Evolutionary conservation across 192 early-diverging fungal species (phyloP).

Genomic region (Coemansia sp.): DNA sequence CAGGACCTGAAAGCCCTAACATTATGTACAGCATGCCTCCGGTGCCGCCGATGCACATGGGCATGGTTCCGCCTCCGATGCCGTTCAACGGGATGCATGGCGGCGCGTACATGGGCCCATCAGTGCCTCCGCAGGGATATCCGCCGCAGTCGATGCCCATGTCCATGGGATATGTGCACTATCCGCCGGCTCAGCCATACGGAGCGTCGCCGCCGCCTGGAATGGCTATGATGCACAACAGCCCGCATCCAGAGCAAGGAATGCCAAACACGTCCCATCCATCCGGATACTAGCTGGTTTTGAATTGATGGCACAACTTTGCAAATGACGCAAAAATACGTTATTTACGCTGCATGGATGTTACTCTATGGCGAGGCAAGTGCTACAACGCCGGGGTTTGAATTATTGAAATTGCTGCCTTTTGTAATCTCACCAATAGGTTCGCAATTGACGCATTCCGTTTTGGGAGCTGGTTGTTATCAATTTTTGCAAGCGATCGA

Average conservation of each 20-base stretch:
- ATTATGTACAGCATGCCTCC: conserved; percentile 36
- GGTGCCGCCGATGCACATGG: conserved; percentile 40
- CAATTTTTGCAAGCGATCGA: neutral
- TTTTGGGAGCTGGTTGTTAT: neutral
- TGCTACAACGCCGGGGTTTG: neutral
- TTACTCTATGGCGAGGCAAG: too few relatives aligned
- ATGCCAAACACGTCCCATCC: conserved; percentile 19
- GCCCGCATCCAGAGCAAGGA: conserved; percentile 35
- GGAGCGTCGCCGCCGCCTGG: conserved; percentile 30
- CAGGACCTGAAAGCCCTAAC: conserved; percentile 33
- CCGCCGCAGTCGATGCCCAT: conserved; percentile 40
- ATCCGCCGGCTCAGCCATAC: conserved; percentile 32
- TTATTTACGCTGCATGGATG: neutral
- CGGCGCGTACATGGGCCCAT: conserved; percentile 40
- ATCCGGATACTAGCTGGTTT: neutral
- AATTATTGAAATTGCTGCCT: neutral
- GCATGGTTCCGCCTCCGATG: conserved; percentile 52
- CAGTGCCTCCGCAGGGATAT: conserved; percentile 38
- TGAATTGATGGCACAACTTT: neutral
- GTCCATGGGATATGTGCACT: conserved; percentile 51
- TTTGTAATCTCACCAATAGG: too few relatives aligned
- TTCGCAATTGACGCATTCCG: neutral
- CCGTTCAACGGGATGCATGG: conserved; percentile 40
- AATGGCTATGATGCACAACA: conserved; percentile 50
- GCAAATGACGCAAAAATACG: neutral